These are phyloP conservation scores for Coffea humblotiana DNA, from an alignment of 305 asterid species.

Conservation along the genomic window DNA sequence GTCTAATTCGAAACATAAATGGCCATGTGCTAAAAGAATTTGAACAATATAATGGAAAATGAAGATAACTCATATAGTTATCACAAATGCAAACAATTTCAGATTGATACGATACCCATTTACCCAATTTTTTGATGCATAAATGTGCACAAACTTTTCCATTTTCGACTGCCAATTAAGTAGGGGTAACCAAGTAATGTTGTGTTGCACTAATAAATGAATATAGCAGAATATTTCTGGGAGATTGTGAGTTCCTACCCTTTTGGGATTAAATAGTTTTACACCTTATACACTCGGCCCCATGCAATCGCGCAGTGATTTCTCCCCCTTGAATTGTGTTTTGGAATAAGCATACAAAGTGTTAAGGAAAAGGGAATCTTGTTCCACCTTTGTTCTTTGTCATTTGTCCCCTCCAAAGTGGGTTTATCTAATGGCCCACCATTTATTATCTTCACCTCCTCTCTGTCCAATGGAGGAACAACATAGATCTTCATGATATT, in stretches of 20 bases:
- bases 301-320: slow-evolving; percentile 5
- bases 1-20: no score
- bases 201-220: background rate
- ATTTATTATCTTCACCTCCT: background rate
- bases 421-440: background rate
- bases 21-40: no score
- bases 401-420: background rate
- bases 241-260: background rate
- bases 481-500: background rate
- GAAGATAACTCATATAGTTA: no score
- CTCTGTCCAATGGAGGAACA: background rate
- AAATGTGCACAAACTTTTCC: background rate
- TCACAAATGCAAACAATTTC: no score
- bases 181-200: background rate
- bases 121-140: background rate
- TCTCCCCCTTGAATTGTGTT: background rate
- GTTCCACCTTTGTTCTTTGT: slow-evolving; percentile 4
- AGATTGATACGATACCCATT: no score
- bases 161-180: background rate
- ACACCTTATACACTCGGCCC: background rate
- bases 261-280: background rate
- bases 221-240: background rate
- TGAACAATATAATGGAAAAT: no score
- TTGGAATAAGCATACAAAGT: background rate
- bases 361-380: background rate